Evolutionary conservation across 1,284 basidiomycete species (phyloP), one percentile per base, ranked within the genome.

Genomic region (Athelia psychrophila): DNA sequence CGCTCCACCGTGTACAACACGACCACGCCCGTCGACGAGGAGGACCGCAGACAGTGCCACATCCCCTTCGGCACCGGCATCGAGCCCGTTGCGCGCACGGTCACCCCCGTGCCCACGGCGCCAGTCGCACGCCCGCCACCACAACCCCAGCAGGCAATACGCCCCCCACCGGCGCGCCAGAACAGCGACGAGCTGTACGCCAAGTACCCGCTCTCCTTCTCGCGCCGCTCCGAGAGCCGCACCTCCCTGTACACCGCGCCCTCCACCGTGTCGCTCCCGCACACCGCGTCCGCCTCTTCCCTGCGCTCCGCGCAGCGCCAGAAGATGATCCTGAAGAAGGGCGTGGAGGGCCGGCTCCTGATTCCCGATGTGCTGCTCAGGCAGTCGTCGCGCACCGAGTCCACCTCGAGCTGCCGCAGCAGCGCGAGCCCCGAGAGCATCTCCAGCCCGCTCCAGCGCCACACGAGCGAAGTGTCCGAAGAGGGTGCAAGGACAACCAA

Each of bases 291-390:
- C n/a, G 45, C 55, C 23, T 35, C 60, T 47, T 24, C 58, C 49
- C 38, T 56, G n/a, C 38, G 38, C n/a, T 30, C 27, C 5, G n/a
- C 16, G n/a, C 72, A 68, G 44, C 72, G 72, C 27, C 83, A 82
- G 62, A 76, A 78, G 1, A 71, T 76, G 4, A 62, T 88, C 3
- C 61, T 86, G 8, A 75, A 75, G 51, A 75, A 72, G 2, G 78
- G 78, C 40, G 83, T 81, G 1, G 76, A 86, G 62, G 83, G 84
- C 53, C 82, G 80, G 55, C 73, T 88, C 2, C 74, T 87, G 3
- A 85, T 88, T 0, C 86, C 86, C 2, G 69, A 85, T 51, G 77
- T 88, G 27, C 78, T 79, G 65, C 69, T 84, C 63, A 75, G 77
- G 24, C n/a, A 10, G 33, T 35, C n/a, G 33, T 6, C 38, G 38